phyloP scores from a whole-genome alignment of 805 yeast species.

The Lachancea waltii region DNA sequence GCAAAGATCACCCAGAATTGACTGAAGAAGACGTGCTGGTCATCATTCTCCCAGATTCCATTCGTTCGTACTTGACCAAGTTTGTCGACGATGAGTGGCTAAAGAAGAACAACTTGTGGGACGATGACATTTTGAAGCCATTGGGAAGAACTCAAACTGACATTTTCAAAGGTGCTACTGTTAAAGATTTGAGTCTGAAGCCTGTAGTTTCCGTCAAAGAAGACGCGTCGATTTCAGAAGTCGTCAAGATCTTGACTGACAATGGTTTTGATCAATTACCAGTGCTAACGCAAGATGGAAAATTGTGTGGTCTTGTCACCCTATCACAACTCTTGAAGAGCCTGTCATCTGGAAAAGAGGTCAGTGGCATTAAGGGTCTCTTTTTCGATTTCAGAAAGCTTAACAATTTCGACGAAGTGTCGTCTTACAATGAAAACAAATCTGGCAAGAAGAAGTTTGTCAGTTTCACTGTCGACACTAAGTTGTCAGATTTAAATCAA shows the following conservation, averaged over 20 bases:
- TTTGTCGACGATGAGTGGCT: constrained; percentile 91
- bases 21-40: constrained; percentile 71
- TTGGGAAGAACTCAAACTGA: constrained; percentile 32
- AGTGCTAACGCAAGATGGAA: constrained; percentile 51
- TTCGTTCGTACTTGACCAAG: constrained; percentile 80
- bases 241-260: constrained; percentile 61
- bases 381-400: constrained; percentile 72
- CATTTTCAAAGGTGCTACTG: constrained; percentile 49
- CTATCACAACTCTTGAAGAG: constrained; percentile 64
- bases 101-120: constrained; percentile 68
- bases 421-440: constrained; percentile 56
- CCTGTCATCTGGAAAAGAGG: constrained; percentile 55
- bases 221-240: constrained; percentile 53
- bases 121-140: constrained; percentile 37
- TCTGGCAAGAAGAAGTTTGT: constrained; percentile 61
- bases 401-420: constrained; percentile 51
- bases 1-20: constrained; percentile 51
- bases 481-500: constrained; percentile 59
- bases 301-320: constrained; percentile 70
- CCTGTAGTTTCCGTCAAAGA: constrained; percentile 72
- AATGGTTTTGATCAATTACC: constrained; percentile 86
- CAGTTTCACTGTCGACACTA: constrained; percentile 58
- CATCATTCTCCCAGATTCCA: constrained; percentile 78
- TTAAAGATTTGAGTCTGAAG: constrained; percentile 63
- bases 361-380: constrained; percentile 39